Conservation (phyloP, 139 green algal genomes). For the Ettlia oleoabundans region DNA sequence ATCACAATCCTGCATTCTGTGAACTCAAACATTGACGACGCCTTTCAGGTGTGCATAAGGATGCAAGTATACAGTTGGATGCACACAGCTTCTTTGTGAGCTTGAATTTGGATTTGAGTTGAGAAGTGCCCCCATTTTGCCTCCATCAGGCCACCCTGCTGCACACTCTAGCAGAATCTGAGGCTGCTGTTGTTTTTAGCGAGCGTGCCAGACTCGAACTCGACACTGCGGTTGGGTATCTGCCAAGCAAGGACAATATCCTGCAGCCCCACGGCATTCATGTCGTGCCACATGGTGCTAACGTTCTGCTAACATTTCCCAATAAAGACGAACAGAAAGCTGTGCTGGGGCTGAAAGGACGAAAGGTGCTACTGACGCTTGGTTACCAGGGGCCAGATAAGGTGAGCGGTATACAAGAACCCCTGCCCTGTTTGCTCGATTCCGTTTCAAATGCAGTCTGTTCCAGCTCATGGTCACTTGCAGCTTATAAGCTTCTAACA, state of each 20-base stretch:
- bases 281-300: slow-evolving; percentile 4
- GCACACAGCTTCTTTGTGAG: no score
- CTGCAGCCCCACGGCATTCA: neutral
- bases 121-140: no score
- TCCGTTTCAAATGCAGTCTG: no score
- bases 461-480: no score
- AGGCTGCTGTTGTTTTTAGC: slow-evolving; percentile 15
- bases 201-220: slow-evolving; percentile 7
- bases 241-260: neutral
- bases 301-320: neutral
- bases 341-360: slow-evolving; percentile 10
- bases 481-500: no score
- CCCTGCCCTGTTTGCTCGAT: neutral
- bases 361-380: neutral
- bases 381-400: slow-evolving; percentile 13
- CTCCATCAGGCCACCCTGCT: neutral
- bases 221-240: slow-evolving; percentile 8
- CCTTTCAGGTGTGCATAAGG: neutral
- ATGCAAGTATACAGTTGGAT: neutral
- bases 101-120: no score
- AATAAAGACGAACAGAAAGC: neutral
- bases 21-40: neutral
- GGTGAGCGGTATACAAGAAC: neutral
- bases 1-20: slow-evolving; percentile 12
- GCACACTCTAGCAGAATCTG: slow-evolving; percentile 14